These are phyloP conservation scores for Calonectria fujianensis DNA, from an alignment of 2,329 filamentous ascomycete genomes.

Conservation along the genomic window DNA sequence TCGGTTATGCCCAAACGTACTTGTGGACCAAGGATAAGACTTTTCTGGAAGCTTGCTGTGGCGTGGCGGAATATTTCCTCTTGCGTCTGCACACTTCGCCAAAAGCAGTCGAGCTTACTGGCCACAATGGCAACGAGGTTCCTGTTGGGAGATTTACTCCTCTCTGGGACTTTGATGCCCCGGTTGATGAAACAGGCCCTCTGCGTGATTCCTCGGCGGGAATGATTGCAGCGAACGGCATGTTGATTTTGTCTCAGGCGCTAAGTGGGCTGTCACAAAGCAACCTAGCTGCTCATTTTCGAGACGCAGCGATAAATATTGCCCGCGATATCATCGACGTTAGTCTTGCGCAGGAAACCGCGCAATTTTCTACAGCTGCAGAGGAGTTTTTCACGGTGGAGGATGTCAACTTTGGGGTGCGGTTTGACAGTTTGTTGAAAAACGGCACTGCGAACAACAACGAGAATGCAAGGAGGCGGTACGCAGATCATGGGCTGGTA, in stretches of 20 bases:
- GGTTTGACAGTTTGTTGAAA: conserved; percentile 57
- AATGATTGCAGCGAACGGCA: conserved; percentile 64
- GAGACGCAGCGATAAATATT: conserved; percentile 55
- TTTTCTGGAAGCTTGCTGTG: conserved; percentile 66
- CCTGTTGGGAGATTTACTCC: conserved; percentile 53
- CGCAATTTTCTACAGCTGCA: conserved; percentile 27
- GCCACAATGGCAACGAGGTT: neutral
- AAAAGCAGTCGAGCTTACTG: conserved; percentile 49
- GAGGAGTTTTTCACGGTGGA: neutral
- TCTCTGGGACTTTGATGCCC: conserved; percentile 64
- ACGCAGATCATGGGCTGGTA: conserved; percentile 64
- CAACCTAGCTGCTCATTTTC: conserved; percentile 50
- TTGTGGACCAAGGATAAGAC: conserved; percentile 65
- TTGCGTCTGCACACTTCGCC: conserved; percentile 58
- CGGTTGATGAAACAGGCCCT: conserved; percentile 56
- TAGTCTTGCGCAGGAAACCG: conserved; percentile 54
- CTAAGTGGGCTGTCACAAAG: conserved; percentile 47
- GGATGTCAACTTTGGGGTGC: neutral
- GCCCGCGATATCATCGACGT: conserved; percentile 57
- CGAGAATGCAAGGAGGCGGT: conserved; percentile 52
- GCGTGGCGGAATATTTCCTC: conserved; percentile 69
- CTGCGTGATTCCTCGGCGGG: conserved; percentile 63
- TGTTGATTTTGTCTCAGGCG: conserved; percentile 62
- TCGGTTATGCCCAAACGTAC: conserved; percentile 70
- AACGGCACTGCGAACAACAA: conserved; percentile 61